Base-by-base conservation (phyloP, 352 stramenopile genomes). In the Phytophthora sp. region DNA sequence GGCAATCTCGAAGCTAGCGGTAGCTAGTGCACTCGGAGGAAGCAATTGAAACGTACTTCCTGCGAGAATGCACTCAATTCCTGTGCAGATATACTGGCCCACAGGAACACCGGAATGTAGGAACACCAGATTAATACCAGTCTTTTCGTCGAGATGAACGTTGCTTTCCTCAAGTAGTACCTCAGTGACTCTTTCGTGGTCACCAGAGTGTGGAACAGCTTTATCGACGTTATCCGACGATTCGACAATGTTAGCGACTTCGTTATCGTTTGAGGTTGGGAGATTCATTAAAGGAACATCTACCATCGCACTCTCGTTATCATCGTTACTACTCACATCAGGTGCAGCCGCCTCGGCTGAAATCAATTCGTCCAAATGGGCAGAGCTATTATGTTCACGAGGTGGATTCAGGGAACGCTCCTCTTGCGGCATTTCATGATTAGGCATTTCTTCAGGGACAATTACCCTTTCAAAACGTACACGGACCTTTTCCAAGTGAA, bases 61-160 rank as follows among this genome's bases (percentile, higher is more conserved):
- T 3, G 77, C 79, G 5, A 93, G 52, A 0, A 82, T 55, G 35
- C 84, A 91, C 37, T 89, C 79, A 13, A 91, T 66, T 6, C 69
- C 52, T 18, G 65, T 74, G 53, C 84, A 93, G 5, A 63, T 66
- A 54, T 91, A 93, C 3, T 34, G 30, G 2, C 84, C 81, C 18
- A 87, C 64, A 2, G 66, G 66, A 18, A 92, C 60, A 21, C 68
- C 63, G 4, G 62, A 69, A 23, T 87, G 72, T 8, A 78, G 39
- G 32, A 87, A 89, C 20, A 82, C 70, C 7, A 89, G 46, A 30
- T 76, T 80, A 0, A 82, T 70, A 6, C 67, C 78, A 18, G 74
- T 79, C 21, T 83, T 80, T 27, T 90, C 79, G 42, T 88, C 73
- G 15, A 91, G 39, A 44, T 84, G 82, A 32, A 91, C 77, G 32